Base-by-base conservation (phyloP, 441 rosid genomes). In the Adansonia gregorii region DNA sequence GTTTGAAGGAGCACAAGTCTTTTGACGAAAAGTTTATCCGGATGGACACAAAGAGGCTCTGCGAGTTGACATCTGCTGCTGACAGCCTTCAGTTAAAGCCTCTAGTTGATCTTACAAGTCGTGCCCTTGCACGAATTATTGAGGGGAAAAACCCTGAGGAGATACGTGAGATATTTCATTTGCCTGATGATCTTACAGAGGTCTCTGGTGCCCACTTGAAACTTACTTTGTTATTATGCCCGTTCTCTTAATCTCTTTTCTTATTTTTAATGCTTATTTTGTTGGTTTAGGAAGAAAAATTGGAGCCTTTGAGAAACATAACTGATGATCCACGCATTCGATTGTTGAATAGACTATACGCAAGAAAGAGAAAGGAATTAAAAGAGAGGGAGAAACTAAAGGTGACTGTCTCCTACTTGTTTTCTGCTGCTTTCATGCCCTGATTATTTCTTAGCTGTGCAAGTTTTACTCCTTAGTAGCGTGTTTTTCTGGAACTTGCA, bases 131-230 rank as follows among this genome's bases (percentile, higher is more conserved):
- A 78, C 86, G 93, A 72, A 87, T 91, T 72, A 91, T 91, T 69
- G 94, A 91, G 78, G 92, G 94, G 39, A 91, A 88, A 78, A 72
- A 83, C 41, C 94, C 94, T 0, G 94, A 89, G 78, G 94, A 89
- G 88, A 91, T 91, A 79, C 92, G 94, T 19, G 94, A 91, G 80
- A 89, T 90, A 84, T 91, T 91, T 86, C 93, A 91, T 89, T 82
- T 89, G 80, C 93, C 94, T 43, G 94, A 89, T 84, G 94, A 91
- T 82, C 94, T 91, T 49, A 91, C 94, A 67, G 94, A 91, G 93
- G 94, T 88, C 78, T 85, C 83, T 81, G 76, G 69, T 78, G 76
- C 78, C 78, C 58, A 72, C 76, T 82, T 49, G 56, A 73, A 75
- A 66, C 61, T 74, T 27, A 66, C 73, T 39, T 81, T 82, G 10